Percentiles rank a stretch among this genome's conserved stretches.
Evolutionary conservation across 306 rosid species (phyloP).

Genomic region (Rubus parviflorus): DNA sequence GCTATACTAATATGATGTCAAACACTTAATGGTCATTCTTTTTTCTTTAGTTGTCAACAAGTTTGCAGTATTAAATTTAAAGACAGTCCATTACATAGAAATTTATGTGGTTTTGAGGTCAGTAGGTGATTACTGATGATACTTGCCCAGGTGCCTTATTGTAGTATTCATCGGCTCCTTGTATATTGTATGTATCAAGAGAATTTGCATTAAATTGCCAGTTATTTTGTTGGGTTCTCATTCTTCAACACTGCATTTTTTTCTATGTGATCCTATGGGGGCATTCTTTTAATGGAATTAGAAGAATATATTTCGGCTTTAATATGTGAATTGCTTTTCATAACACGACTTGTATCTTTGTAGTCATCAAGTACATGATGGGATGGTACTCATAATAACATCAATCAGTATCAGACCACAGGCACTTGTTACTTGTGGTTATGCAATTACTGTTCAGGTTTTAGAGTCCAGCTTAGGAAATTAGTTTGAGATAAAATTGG

Average conservation of each 20-base stretch:
- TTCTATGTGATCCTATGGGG: neutral
- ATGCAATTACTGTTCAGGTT: neutral
- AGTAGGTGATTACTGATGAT: neutral
- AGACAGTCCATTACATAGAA: neutral
- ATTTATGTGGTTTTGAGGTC: conserved; percentile 3
- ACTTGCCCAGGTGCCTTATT: neutral
- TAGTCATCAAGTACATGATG: neutral
- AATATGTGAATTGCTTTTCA: too few relatives aligned
- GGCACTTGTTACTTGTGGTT: neutral
- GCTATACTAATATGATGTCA: neutral
- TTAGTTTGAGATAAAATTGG: neutral
- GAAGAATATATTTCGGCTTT: too few relatives aligned
- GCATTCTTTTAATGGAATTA: neutral
- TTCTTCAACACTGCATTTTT: neutral
- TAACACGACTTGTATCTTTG: too few relatives aligned
- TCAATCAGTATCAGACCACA: neutral
- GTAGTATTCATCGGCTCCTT: too few relatives aligned
- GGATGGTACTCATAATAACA: neutral
- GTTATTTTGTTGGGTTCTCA: neutral
- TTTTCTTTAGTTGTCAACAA: neutral
- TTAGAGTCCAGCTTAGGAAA: neutral
- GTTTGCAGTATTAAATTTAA: neutral
- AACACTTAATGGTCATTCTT: neutral
- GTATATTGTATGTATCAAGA: neutral
- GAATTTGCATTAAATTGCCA: neutral